Conservation (phyloP, 2,329 filamentous ascomycete genomes). For the Didymosphaeria variabile region DNA sequence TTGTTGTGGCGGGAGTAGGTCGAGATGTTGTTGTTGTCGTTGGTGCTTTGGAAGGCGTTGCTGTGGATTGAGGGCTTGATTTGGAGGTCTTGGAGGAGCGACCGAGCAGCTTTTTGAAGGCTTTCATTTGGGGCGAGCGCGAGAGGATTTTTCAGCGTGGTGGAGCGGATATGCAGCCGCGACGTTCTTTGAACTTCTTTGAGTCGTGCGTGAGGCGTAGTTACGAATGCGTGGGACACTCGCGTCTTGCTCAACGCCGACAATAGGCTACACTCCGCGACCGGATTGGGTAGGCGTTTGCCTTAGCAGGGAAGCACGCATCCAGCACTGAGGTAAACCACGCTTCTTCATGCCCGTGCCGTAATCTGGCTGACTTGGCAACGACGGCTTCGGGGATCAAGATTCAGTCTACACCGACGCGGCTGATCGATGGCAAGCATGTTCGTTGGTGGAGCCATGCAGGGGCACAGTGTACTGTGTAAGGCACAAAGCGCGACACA, state of each 20-base stretch:
- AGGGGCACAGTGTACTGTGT: background rate
- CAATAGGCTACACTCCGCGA: background rate
- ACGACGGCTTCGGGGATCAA: background rate
- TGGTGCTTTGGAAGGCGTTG: constrained; percentile 8
- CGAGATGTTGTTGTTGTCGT: background rate
- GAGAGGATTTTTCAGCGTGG: constrained; percentile 14
- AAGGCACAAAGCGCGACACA: constrained; percentile 1
- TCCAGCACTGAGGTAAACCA: background rate
- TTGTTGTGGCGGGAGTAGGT: background rate
- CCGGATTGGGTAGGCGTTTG: constrained; percentile 7
- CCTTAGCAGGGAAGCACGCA: constrained; percentile 1
- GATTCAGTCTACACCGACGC: background rate
- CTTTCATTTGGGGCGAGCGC: constrained; percentile 7
- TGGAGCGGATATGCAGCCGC: constrained; percentile 13
- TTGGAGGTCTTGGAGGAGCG: constrained; percentile 12
- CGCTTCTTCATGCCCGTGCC: background rate
- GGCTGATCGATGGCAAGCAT: background rate
- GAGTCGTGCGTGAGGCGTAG: background rate
- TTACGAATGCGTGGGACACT: constrained; percentile 5
- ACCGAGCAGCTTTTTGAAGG: constrained; percentile 11
- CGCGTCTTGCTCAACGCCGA: constrained; percentile 3
- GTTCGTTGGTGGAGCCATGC: background rate
- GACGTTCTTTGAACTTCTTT: constrained; percentile 9
- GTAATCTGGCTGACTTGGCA: background rate
- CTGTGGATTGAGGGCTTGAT: constrained; percentile 9